Evolutionary conservation across 208 protist genomes (phyloP), one percentile per base, ranked within the genome.

Genomic region (Trypanosoma congolense): DNA sequence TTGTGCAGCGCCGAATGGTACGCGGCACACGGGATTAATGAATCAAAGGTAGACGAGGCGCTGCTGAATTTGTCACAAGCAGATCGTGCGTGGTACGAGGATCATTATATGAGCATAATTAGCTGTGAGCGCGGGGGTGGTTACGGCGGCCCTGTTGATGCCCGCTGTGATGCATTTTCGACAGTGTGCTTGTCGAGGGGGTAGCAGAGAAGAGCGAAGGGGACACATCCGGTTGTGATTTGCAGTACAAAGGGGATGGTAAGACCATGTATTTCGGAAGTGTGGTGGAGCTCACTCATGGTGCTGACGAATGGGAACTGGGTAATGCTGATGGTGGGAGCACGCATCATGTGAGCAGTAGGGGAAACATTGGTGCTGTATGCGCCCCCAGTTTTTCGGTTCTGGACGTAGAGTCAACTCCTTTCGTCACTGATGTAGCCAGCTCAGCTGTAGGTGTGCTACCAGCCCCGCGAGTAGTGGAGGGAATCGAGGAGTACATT

Each of bases 401-500:
- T n/a, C n/a, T n/a, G n/a, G n/a, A n/a, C n/a, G n/a, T n/a, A n/a
- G n/a, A n/a, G n/a, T n/a, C n/a, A n/a, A n/a, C n/a, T n/a, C n/a
- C n/a, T n/a, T n/a, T n/a, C n/a, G n/a, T n/a, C n/a, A n/a, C n/a
- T n/a, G n/a, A n/a, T n/a, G n/a, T n/a, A n/a, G n/a, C n/a, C n/a
- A n/a, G n/a, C n/a, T n/a, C n/a, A n/a, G n/a, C n/a, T n/a, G 14
- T 4, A 30, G 18, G 25, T 33, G 6, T 38, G 33, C 12, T 12
- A 6, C 12, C 33, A 6, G 35, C 31, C 6, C 29, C 28, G 6
- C 14, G 19, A 24, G 8, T 12, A 29, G 21, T 36, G 19, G 42
- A 18, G 30, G 12, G 38, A 41, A 28, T 2, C 25, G 49, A 55
- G 21, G 47, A 25, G 6, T 80, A 63, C 44, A 60, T 83, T 25